Base-by-base conservation (phyloP, 2,329 filamentous ascomycete species). In the Hypoxylon sp. region DNA sequence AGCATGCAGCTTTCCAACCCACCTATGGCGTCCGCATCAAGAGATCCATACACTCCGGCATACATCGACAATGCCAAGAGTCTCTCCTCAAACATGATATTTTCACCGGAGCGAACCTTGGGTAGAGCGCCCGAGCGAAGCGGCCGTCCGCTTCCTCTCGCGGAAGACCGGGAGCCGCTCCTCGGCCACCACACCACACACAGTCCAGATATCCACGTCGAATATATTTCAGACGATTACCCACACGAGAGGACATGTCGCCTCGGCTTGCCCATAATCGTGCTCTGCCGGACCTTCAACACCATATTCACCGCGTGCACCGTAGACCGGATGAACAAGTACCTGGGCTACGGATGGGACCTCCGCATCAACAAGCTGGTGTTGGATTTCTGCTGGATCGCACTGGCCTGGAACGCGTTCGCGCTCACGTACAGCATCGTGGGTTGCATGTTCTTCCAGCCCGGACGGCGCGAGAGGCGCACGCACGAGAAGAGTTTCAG, bases 231-330 rank as follows among this genome's bases (percentile, higher is more conserved):
- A 8, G 8, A 9, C 4, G 25, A 23, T n/a, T 17, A 5, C 8
- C 16, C 5, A 11, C 36, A 30, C 5, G 42, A 30, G 23, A 49
- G 17, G 12, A 30, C 7, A 5, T 34, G 16, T 7, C 11, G 23
- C 3, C 42, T 32, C 25, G 45, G 36, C 4, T 15, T 49, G 12
- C 36, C 45, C 4, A 29, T 25, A 9, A 40, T 51, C 38, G 17
- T 51, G 11, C 21, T 44, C 26, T 44, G 34, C 34, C 38, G 47
- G 19, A 31, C 44, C 20, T 51, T 51, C 27, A 51, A 44, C 32
- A 34, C 32, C 30, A 27, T 44, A 4, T 51, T 51, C 27, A 20
- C 47, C n/a, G n/a, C 20, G 7, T 37, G 25, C 26, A 50, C 46
- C 7, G 17, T 43, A 20, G 26, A 31, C n/a, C 36, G 32, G 26